These are phyloP conservation scores for Sugiyamaella sp. DNA, from an alignment of 1,139 yeast genomes.

Conservation along the genomic window DNA sequence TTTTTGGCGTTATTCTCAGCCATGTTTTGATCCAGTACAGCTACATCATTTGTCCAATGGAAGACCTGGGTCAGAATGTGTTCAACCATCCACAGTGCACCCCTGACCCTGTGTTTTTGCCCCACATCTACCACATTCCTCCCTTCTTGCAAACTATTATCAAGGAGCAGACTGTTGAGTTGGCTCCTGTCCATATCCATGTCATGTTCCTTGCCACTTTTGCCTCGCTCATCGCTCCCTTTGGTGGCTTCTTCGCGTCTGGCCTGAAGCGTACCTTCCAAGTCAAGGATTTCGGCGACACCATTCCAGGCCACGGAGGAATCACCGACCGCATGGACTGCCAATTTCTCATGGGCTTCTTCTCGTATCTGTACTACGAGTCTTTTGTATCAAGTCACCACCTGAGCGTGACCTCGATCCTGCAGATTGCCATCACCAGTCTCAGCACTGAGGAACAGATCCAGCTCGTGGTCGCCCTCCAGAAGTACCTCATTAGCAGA, in stretches of 20 bases:
- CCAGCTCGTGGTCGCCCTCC: constrained; percentile 62
- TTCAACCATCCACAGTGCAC: constrained; percentile 69
- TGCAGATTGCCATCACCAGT: constrained; percentile 76
- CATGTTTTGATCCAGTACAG: constrained; percentile 63
- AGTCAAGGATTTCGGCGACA: constrained; percentile 89
- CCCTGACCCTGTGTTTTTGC: constrained; percentile 82
- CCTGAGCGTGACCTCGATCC: constrained; percentile 68
- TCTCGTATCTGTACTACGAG: constrained; percentile 88
- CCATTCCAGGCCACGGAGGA: constrained; percentile 98
- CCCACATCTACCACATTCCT: constrained; percentile 78
- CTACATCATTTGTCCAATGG: constrained; percentile 88
- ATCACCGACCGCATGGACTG: constrained; percentile 97
- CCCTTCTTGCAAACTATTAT: constrained; percentile 56
- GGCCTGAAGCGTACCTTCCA: constrained; percentile 97
- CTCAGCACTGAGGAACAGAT: constrained; percentile 68
- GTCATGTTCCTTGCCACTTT: constrained; percentile 84
- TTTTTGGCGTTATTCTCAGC: constrained; percentile 70
- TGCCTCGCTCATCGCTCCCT: constrained; percentile 97
- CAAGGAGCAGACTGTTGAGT: constrained; percentile 50
- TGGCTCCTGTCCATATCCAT: constrained; percentile 87
- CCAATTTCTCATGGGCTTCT: constrained; percentile 97
- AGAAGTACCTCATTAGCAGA: constrained; percentile 54
- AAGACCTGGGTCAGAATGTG: constrained; percentile 57
- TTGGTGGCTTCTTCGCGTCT: constrained; percentile 97
- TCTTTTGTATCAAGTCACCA: constrained; percentile 74